Evolutionary conservation across 768 basidiomycete species (phyloP).

Genomic region (Pleurotus platypus): DNA sequence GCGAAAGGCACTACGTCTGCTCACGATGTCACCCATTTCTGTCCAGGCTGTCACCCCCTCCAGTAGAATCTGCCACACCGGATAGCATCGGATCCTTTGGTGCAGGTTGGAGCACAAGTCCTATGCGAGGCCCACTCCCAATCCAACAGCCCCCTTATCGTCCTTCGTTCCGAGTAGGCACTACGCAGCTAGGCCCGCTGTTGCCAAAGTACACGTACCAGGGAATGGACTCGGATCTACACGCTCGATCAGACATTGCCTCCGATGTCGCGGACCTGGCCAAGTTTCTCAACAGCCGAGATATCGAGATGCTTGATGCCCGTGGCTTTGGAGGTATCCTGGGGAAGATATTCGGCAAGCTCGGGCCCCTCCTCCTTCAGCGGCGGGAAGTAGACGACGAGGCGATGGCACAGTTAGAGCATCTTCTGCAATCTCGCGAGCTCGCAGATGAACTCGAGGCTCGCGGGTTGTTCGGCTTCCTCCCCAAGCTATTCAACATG

Average conservation of each 20-base stretch:
- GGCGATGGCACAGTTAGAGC: neutral
- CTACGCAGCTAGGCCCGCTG: neutral
- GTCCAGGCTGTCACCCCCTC: neutral
- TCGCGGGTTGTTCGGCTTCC: neutral
- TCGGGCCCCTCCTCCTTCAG: neutral
- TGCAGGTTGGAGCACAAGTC: no score
- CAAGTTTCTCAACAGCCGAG: neutral
- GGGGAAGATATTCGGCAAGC: neutral
- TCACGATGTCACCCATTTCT: neutral
- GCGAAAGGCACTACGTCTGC: neutral
- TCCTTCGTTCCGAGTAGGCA: no score
- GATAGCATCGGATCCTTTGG: no score
- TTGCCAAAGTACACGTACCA: neutral
- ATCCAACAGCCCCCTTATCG: no score
- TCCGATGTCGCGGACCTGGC: neutral
- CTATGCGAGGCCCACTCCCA: no score
- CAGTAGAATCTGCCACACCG: neutral
- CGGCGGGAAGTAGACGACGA: neutral
- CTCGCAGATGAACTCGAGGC: neutral
- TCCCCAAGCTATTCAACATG: neutral
- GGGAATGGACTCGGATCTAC: neutral
- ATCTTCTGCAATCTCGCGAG: neutral
- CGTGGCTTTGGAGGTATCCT: neutral
- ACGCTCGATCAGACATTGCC: neutral
- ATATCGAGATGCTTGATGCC: neutral